phyloP scores from a whole-genome alignment of 352 stramenopile species.

The Phytopythium litorale region DNA sequence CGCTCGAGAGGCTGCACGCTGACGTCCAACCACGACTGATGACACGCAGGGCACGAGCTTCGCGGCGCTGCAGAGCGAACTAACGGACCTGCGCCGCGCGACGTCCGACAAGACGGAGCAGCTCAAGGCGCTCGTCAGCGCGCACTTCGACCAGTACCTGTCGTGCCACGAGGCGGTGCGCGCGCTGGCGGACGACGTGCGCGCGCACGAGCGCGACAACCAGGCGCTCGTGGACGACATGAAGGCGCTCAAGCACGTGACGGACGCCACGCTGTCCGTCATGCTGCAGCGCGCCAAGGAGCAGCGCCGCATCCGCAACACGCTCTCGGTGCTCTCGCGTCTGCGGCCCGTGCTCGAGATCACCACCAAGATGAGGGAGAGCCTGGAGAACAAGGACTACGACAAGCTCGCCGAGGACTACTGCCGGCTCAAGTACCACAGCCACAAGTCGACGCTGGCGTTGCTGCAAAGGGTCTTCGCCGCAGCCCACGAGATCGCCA shows the following conservation, averaged over 20 bases:
- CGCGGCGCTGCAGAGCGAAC: conserved; percentile 48
- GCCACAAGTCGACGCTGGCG: conserved; percentile 53
- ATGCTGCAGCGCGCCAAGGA: conserved; percentile 75
- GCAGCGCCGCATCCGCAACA: conserved; percentile 73
- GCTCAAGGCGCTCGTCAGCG: conserved; percentile 75
- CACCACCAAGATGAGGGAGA: conserved; percentile 71
- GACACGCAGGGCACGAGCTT: conserved; percentile 51
- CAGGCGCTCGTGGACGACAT: conserved; percentile 47
- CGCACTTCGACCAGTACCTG: conserved; percentile 83
- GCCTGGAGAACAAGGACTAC: conserved; percentile 58
- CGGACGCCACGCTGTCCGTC: conserved; percentile 66
- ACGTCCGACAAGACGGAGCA: conserved; percentile 84
- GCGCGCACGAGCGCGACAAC: conserved; percentile 53
- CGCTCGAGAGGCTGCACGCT: not conserved
- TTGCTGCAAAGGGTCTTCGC: conserved; percentile 50
- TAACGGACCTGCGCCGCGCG: conserved; percentile 64
- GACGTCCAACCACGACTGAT: not conserved
- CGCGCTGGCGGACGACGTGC: conserved; percentile 55
- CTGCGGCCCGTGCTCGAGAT: conserved; percentile 73
- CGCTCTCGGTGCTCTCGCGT: conserved; percentile 57
- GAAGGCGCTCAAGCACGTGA: conserved; percentile 51
- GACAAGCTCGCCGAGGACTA: conserved; percentile 75
- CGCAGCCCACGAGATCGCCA: conserved; percentile 56
- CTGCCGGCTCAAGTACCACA: conserved; percentile 60
- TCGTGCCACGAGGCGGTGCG: conserved; percentile 79